These are phyloP conservation scores for Rhodotorula sp. DNA, from an alignment of 1,284 basidiomycete species.

Conservation along the genomic window DNA sequence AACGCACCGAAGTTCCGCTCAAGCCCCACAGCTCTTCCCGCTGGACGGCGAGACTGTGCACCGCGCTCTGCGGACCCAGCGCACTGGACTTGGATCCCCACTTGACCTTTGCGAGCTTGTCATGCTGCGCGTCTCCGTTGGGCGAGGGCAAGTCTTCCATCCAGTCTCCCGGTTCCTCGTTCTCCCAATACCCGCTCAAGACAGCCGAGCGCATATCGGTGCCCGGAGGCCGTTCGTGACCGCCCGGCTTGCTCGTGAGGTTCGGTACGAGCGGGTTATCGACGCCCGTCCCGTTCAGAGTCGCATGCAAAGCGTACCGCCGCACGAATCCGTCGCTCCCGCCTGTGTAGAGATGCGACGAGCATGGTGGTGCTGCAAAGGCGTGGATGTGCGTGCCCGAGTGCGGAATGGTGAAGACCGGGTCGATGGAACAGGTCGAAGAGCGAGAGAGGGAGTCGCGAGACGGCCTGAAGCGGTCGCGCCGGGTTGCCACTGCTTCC, in stretches of 20 bases:
- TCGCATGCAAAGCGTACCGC: slow-evolving; percentile 36
- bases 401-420: slow-evolving; percentile 37
- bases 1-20: slow-evolving; percentile 73
- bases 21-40: slow-evolving; percentile 86
- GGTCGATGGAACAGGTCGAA: slow-evolving; percentile 23
- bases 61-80: slow-evolving; percentile 14
- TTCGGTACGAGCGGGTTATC: slow-evolving; percentile 19
- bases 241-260: slow-evolving; percentile 27
- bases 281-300: slow-evolving; percentile 29
- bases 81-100: slow-evolving; percentile 28
- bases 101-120: slow-evolving; percentile 1
- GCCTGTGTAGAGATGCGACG: slow-evolving; percentile 41
- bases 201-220: slow-evolving; percentile 25
- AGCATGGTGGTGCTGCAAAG: slow-evolving; percentile 36
- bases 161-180: slow-evolving; percentile 33
- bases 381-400: slow-evolving; percentile 29
- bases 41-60: slow-evolving; percentile 72
- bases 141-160: slow-evolving; percentile 9
- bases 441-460: not conserved
- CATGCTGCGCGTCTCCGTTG: not conserved
- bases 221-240: not conserved
- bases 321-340: slow-evolving; percentile 43
- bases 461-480: slow-evolving; percentile 13
- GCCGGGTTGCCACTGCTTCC: not conserved
- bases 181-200: slow-evolving; percentile 42